phyloP scores from a whole-genome alignment of 2,329 filamentous ascomycete species.

The Davidsoniella virescens region DNA sequence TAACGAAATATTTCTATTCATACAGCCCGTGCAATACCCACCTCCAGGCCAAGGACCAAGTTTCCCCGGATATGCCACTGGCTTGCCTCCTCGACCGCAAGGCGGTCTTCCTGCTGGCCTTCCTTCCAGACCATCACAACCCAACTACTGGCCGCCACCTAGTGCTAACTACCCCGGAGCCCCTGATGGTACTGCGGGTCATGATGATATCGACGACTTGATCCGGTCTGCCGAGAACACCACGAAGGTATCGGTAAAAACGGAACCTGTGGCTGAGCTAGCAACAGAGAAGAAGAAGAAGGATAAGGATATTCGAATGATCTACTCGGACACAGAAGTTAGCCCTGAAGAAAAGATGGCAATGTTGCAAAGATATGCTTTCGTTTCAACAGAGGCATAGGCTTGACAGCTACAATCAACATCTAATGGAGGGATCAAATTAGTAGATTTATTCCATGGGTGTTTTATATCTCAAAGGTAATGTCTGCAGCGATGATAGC shows the following conservation, averaged over 20 bases:
- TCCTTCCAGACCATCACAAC: conserved; percentile 25
- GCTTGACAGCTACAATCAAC: background rate
- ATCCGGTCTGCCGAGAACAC: conserved; percentile 49
- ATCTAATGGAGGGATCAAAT: background rate
- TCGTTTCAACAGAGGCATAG: conserved; percentile 26
- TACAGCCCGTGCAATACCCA: conserved; percentile 9
- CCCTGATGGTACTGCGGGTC: conserved; percentile 15
- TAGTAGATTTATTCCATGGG: too few relatives aligned
- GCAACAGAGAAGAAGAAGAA: conserved; percentile 46
- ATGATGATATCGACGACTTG: conserved; percentile 47
- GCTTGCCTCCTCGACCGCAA: conserved; percentile 30
- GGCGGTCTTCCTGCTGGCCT: conserved; percentile 25
- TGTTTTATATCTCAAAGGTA: too few relatives aligned
- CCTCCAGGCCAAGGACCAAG: conserved; percentile 15
- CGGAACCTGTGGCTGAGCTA: conserved; percentile 12
- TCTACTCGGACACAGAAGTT: conserved; percentile 64
- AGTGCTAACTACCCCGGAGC: conserved; percentile 19
- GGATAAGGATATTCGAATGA: conserved; percentile 51
- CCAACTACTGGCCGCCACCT: conserved; percentile 7
- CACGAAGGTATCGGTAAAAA: conserved; percentile 27
- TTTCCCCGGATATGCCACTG: conserved; percentile 7
- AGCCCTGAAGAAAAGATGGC: conserved; percentile 89
- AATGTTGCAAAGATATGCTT: conserved; percentile 57
- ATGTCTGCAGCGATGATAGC: too few relatives aligned
- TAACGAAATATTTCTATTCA: conserved; percentile 6